Evolutionary conservation across 768 basidiomycete genomes (phyloP).

Genomic region (Leccinum subtestaceum): DNA sequence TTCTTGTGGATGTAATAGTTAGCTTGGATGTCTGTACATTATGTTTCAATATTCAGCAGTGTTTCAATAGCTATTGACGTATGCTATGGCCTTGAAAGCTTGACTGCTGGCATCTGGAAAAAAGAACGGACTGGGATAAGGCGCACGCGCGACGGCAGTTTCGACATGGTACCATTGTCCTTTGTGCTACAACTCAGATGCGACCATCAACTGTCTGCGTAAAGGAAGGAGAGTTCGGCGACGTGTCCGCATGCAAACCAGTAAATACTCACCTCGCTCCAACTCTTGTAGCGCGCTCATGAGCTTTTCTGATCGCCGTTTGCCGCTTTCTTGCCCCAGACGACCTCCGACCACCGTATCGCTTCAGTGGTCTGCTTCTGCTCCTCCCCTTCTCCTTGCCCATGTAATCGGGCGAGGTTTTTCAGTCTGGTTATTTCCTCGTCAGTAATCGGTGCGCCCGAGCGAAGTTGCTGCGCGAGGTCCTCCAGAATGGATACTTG

Average conservation of each 20-base stretch:
- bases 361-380: conserved; percentile 10
- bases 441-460: conserved; percentile 42
- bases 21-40: neutral
- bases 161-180: neutral
- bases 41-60: neutral
- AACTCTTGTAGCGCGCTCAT: conserved; percentile 38
- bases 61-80: neutral
- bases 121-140: neutral
- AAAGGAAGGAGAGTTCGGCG: neutral
- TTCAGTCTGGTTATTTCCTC: conserved; percentile 55
- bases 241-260: neutral
- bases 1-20: conserved; percentile 1
- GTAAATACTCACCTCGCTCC: conserved; percentile 35
- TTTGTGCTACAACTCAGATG: neutral
- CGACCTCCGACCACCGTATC: conserved; percentile 51
- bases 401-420: conserved; percentile 47
- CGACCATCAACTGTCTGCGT: neutral
- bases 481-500: conserved; percentile 63
- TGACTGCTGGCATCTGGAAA: too few species aligned
- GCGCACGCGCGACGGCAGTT: neutral
- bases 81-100: too few species aligned
- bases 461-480: conserved; percentile 50
- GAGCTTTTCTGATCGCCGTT: conserved; percentile 25
- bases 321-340: conserved; percentile 39
- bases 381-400: conserved; percentile 12